Percentiles rank a stretch among this genome's conserved stretches.
These are phyloP conservation scores for Brachypodium distachyon DNA, from an alignment of 202 grass and related monocot species.

Conservation along the genomic window DNA sequence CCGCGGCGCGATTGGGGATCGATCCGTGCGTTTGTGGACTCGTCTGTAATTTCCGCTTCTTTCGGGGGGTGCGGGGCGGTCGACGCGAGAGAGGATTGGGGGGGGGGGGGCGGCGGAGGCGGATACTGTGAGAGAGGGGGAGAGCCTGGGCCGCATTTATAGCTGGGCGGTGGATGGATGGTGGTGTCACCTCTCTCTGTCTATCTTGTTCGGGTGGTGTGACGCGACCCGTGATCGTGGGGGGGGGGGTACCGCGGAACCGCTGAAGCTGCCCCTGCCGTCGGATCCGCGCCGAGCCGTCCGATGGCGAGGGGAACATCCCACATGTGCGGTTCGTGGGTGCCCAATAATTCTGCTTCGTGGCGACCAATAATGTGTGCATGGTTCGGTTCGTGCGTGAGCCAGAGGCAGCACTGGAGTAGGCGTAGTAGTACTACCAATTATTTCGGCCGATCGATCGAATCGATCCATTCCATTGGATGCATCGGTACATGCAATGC, in stretches of 20 bases:
- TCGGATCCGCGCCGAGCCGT: background rate
- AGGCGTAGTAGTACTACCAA: background rate
- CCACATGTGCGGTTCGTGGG: constrained; percentile 26
- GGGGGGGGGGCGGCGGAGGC: background rate
- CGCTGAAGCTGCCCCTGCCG: background rate
- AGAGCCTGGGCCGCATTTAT: constrained; percentile 2
- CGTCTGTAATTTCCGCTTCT: background rate
- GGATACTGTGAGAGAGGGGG: background rate
- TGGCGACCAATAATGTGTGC: constrained; percentile 26
- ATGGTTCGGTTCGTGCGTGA: background rate
- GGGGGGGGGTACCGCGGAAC: too few relatives aligned
- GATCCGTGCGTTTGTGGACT: background rate
- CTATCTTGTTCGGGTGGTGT: constrained; percentile 9
- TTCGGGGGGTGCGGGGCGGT: background rate
- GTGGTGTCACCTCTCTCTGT: background rate
- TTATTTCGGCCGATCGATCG: background rate
- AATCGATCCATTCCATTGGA: background rate
- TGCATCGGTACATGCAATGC: background rate
- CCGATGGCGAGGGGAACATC: constrained; percentile 1
- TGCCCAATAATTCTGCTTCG: constrained; percentile 26
- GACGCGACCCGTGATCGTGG: background rate
- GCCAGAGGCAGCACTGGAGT: too few relatives aligned
- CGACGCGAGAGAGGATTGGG: background rate
- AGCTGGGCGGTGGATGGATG: background rate
- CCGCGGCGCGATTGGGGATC: background rate